Conservation (phyloP, 768 basidiomycete genomes). For the Kwoniella bestiolae region DNA sequence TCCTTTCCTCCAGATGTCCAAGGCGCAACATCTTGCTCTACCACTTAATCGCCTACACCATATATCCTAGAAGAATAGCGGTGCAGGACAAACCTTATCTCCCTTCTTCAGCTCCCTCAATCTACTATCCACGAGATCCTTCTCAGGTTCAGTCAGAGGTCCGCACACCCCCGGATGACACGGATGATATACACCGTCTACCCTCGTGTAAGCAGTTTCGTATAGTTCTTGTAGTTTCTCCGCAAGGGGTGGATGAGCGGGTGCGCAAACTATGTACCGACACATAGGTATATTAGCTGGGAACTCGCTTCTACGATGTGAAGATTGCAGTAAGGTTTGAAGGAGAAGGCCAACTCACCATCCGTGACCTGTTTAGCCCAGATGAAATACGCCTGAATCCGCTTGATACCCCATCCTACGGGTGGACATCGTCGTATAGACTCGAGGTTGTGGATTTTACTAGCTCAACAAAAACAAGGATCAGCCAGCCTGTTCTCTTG, state of each 20-base stretch:
- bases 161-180: constrained; percentile 50
- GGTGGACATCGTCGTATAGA: constrained; percentile 52
- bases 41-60: too few species aligned
- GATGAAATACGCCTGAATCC: constrained; percentile 55
- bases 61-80: constrained; percentile 47
- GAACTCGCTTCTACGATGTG: not conserved
- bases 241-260: constrained; percentile 42
- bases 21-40: too few species aligned
- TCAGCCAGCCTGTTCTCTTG: not conserved
- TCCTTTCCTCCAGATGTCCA: not conserved
- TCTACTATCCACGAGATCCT: constrained; percentile 39
- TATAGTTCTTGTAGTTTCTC: constrained; percentile 40
- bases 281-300: not conserved
- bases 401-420: constrained; percentile 51
- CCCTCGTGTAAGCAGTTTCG: constrained; percentile 49
- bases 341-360: constrained; percentile 28
- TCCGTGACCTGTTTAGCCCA: constrained; percentile 54
- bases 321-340: not conserved
- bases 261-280: constrained; percentile 49
- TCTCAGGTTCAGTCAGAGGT: constrained; percentile 48
- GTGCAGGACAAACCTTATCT: constrained; percentile 37
- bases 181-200: constrained; percentile 45
- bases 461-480: not conserved
- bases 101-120: constrained; percentile 37
- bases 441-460: constrained; percentile 56